Base-by-base conservation (phyloP, 768 basidiomycete genomes). In the Auricularia cornea region DNA sequence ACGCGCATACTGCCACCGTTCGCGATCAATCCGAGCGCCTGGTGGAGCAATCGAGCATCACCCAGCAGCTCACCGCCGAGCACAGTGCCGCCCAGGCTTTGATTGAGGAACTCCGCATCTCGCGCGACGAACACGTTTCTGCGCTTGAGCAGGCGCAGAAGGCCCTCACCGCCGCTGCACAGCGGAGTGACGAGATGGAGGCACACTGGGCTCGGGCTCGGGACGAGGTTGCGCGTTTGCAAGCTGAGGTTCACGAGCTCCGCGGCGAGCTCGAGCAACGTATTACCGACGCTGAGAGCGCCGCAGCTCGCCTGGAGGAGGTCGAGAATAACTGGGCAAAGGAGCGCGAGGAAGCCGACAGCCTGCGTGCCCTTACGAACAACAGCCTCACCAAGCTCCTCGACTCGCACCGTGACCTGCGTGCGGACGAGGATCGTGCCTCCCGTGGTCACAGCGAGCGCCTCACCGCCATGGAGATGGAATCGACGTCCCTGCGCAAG, bases 321-420 rank as follows among this genome's bases (percentile, higher is more conserved):
- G 86, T 88, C 51, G 95, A 97, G 76, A 93, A 90, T 70, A 85
- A 89, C 10, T 97, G 94, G 88, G 84, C 90, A 29, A 90, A 93
- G 73, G 92, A 93, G 51, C 85, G 94, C 16, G 90, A 95, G 75
- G 94, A 98, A 77, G 92, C 94, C 2, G 95, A 97, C 72, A 85
- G 89, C 2, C 86, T 94, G 73, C 81, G 94, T 61, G 88, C 90
- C 26, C 78, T 94, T 60, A 94, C 94, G 2, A 96, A 92, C 2
- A 86, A 88, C 57, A 83, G 88, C 69, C 82, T 97, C 2, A 94
- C 93, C 28, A 85, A 95, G 71, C 79, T 97, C 23, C 79, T 97
- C 56, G 92, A 95, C 71, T 87, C 89, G 2, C 94, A 96, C 77
- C 84, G 88, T 38, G 90, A 92, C 69, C 79, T 94, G 60, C 85